Conservation (phyloP, 345 rosid species). For the Garcia nutans region DNA sequence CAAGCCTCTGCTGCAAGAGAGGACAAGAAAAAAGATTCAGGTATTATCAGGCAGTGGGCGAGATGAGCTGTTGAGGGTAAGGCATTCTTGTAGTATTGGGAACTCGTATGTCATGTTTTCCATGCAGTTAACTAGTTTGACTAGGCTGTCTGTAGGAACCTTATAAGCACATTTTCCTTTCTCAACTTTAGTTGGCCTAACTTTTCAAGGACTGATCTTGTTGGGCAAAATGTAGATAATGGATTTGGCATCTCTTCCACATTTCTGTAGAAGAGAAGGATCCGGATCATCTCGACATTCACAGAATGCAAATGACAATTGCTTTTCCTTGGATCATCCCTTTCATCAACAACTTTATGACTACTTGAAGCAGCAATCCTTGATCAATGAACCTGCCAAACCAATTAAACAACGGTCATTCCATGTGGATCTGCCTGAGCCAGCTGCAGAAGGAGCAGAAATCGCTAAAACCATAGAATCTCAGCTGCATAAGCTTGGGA, state of each 20-base stretch:
- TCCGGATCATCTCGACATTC: conserved; percentile 72
- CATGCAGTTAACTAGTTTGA: background rate
- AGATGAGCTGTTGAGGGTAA: conserved; percentile 83
- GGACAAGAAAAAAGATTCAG: conserved; percentile 78
- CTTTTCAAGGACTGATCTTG: conserved; percentile 1
- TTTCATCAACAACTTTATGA: conserved; percentile 86
- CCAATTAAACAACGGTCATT: conserved; percentile 84
- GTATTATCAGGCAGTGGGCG: conserved; percentile 74
- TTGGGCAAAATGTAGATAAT: conserved; percentile 51
- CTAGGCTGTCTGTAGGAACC: background rate
- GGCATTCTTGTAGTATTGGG: background rate
- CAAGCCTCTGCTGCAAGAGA: conserved; percentile 90
- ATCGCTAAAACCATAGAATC: conserved; percentile 74
- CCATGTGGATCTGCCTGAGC: conserved; percentile 80
- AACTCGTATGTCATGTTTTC: background rate
- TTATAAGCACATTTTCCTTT: background rate
- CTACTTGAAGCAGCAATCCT: conserved; percentile 70
- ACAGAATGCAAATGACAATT: conserved; percentile 43
- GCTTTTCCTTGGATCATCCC: conserved; percentile 76
- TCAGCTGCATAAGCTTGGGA: conserved; percentile 63
- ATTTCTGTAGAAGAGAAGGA: conserved; percentile 81
- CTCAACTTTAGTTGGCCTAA: background rate
- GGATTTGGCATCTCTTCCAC: conserved; percentile 81
- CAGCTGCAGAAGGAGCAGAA: conserved; percentile 54
- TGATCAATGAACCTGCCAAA: conserved; percentile 27